These are phyloP conservation scores for Podaxis sp. DNA, from an alignment of 768 basidiomycete species.

Conservation along the genomic window DNA sequence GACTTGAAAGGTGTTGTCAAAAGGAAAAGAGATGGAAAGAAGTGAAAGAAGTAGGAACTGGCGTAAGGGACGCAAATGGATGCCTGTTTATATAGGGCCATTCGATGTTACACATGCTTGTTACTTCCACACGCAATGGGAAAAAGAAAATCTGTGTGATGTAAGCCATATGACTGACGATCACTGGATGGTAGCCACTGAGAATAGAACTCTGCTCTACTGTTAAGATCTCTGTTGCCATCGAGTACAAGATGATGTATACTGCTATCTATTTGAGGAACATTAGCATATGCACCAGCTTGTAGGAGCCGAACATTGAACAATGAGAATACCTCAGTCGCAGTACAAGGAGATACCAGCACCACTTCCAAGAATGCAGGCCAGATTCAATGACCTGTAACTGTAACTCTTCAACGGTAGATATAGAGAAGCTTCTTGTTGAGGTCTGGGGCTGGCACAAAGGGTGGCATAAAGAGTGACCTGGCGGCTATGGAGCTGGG, in stretches of 20 bases:
- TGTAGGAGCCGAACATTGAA: not conserved
- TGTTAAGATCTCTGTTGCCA: not conserved
- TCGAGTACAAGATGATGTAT: not conserved
- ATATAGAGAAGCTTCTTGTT: too few species aligned
- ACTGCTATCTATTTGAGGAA: not conserved
- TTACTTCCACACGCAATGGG: not conserved
- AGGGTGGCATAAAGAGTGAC: not conserved
- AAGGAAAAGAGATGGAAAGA: constrained; percentile 9
- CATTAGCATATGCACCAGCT: not conserved
- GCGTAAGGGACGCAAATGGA: not conserved
- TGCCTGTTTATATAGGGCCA: not conserved
- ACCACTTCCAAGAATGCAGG: too few species aligned
- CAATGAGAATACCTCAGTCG: too few species aligned
- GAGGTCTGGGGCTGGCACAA: not conserved
- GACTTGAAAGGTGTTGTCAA: constrained; percentile 10
- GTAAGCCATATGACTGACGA: not conserved
- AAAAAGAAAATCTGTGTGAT: not conserved
- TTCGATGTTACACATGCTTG: not conserved
- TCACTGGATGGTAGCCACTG: not conserved
- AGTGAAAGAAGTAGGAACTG: not conserved
- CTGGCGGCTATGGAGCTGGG: not conserved
- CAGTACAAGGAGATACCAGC: too few species aligned
- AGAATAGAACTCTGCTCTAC: not conserved
- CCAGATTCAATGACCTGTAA: too few species aligned
- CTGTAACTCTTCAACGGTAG: too few species aligned